Base-by-base conservation (phyloP, 164 flowering plant species). In the Warburgia ugandensis region DNA sequence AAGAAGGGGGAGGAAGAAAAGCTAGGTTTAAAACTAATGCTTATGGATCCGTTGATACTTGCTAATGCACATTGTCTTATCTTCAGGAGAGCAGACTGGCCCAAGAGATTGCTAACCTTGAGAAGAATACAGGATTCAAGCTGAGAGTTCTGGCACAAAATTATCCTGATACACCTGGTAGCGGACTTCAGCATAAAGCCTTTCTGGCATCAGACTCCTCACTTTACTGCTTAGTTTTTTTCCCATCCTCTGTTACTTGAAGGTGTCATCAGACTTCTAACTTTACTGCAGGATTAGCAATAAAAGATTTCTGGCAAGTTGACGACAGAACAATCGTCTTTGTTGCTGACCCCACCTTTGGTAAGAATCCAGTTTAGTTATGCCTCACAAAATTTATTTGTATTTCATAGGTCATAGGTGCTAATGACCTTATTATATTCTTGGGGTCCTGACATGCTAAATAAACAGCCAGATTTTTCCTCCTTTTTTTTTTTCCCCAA, bases 161-260 rank as follows among this genome's bases (percentile, higher is more conserved):
- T 56, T 90, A 90, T 65, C 97, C 97, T 45, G 92, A 82, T 16
- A 90, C 97, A 25, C 97, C 97, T 20, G 95, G 97, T 89, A 48
- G n/a, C 11, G 33, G n/a, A 19, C 42, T 37, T 13, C 44, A 38
- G 26, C 12, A 23, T 29, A 52, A 29, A 31, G 33, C 45, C 4
- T 43, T 5, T n/a, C n/a, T n/a, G n/a, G n/a, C n/a, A n/a, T n/a
- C n/a, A n/a, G n/a, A n/a, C n/a, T n/a, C n/a, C n/a, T n/a, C n/a
- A n/a, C n/a, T n/a, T n/a, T n/a, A n/a, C n/a, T n/a, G n/a, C n/a
- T n/a, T n/a, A n/a, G n/a, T n/a, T n/a, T n/a, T n/a, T n/a, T n/a
- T n/a, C n/a, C n/a, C n/a, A n/a, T n/a, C n/a, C n/a, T n/a, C n/a
- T n/a, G n/a, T n/a, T n/a, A n/a, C n/a, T 16, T 13, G n/a, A n/a